phyloP scores from a whole-genome alignment of 768 basidiomycete species.

The Lactarius deliciosus region DNA sequence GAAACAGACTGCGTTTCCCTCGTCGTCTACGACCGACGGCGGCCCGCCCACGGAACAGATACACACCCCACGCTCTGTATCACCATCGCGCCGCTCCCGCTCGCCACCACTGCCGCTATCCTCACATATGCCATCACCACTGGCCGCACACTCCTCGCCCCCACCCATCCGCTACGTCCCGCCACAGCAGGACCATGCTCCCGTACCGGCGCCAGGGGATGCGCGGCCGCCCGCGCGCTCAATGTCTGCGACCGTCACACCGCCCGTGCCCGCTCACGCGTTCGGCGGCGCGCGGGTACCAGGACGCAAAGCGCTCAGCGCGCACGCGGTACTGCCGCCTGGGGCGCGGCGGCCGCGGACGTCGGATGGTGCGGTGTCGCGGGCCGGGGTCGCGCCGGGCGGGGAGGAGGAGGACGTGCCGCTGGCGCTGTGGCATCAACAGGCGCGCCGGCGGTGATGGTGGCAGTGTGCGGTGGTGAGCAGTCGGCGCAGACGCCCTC shows the following conservation, averaged over 20 bases:
- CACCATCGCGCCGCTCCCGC: constrained; percentile 45
- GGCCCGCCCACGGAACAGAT: constrained; percentile 35
- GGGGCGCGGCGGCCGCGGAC: constrained; percentile 45
- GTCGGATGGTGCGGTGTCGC: constrained; percentile 38
- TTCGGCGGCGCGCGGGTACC: constrained; percentile 38
- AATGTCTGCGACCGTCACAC: constrained; percentile 61
- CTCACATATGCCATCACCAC: constrained; percentile 26
- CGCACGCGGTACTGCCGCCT: constrained; percentile 51
- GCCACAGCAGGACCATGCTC: not conserved
- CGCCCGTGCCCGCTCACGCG: constrained; percentile 30
- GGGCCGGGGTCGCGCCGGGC: constrained; percentile 23
- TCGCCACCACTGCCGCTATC: constrained; percentile 19
- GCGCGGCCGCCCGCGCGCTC: constrained; percentile 62
- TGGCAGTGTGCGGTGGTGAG: no score
- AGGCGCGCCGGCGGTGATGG: constrained; percentile 18
- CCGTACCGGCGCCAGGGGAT: constrained; percentile 8
- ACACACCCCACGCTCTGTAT: constrained; percentile 49
- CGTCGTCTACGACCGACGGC: constrained; percentile 32
- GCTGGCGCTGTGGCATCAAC: constrained; percentile 70
- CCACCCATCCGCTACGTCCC: constrained; percentile 11
- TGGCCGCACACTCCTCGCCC: not conserved
- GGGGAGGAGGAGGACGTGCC: constrained; percentile 79
- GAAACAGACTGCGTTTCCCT: constrained; percentile 33
- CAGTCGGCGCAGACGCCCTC: not conserved
- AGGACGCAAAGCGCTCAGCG: constrained; percentile 62